Evolutionary conservation across 805 yeast genomes (phyloP).

Genomic region (Saturnispora gosingensis): DNA sequence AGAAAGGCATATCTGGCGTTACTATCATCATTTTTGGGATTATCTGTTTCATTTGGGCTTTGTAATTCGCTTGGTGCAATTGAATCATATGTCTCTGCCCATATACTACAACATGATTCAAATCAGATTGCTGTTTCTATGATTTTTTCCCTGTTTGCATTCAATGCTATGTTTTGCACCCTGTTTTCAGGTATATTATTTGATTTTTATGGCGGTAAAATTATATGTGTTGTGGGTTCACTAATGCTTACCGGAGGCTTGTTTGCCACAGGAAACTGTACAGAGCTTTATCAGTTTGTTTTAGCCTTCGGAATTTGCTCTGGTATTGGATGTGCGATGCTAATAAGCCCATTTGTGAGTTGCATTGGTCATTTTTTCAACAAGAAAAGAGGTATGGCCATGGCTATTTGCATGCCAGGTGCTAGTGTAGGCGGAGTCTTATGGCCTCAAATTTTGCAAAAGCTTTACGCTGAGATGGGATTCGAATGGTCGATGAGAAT

Average conservation of each 20-base stretch:
- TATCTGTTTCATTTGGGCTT: slow-evolving; percentile 52
- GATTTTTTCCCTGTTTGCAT: slow-evolving; percentile 53
- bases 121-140: slow-evolving; percentile 49
- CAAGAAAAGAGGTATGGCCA: slow-evolving; percentile 46
- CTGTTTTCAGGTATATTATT: slow-evolving; percentile 39
- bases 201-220: slow-evolving; percentile 37
- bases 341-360: slow-evolving; percentile 37
- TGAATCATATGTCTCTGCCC: slow-evolving; percentile 49
- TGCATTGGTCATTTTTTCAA: slow-evolving; percentile 54
- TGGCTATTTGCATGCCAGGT: slow-evolving; percentile 53
- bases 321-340: slow-evolving; percentile 38
- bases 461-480: slow-evolving; percentile 41
- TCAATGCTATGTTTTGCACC: slow-evolving; percentile 33
- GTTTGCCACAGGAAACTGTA: slow-evolving; percentile 36
- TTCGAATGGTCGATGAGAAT: slow-evolving; percentile 53
- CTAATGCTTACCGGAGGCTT: slow-evolving; percentile 30
- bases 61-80: slow-evolving; percentile 59
- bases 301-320: slow-evolving; percentile 40
- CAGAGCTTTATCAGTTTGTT: slow-evolving; percentile 40
- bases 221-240: slow-evolving; percentile 31
- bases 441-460: slow-evolving; percentile 45
- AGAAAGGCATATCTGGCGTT: slow-evolving; percentile 32
- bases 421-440: slow-evolving; percentile 50
- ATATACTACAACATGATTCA: slow-evolving; percentile 38
- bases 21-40: slow-evolving; percentile 48